A percentile compares a stretch with the other conserved stretches of the same genome.
Conservation (phyloP, 1,284 basidiomycete species). For the Trichosporon inkin region DNA sequence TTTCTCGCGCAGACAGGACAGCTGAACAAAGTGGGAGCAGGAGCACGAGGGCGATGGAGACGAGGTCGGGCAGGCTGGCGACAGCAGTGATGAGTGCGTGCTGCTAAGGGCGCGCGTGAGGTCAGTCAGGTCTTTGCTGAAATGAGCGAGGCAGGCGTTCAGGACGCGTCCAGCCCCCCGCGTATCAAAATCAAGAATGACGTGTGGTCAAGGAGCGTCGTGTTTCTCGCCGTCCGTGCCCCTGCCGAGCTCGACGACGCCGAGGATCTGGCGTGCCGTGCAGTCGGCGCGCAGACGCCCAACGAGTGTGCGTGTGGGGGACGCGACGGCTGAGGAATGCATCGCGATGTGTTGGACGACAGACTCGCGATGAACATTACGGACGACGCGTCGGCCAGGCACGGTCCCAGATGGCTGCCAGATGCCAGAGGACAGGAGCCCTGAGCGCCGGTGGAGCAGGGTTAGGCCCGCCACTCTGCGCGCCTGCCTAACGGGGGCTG, state of each 20-base stretch:
- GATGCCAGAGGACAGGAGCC: not conserved
- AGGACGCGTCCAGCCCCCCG: slow-evolving; percentile 4
- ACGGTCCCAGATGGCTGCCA: slow-evolving; percentile 2
- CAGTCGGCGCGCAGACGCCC: no score
- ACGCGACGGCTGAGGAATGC: no score
- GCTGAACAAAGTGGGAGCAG: not conserved
- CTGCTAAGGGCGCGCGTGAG: not conserved
- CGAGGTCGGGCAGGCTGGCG: not conserved
- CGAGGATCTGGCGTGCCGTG: no score
- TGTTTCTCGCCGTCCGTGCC: not conserved
- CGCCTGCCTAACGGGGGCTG: no score
- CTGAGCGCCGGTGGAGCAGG: not conserved
- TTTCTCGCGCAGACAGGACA: not conserved
- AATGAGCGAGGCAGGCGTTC: slow-evolving; percentile 5
- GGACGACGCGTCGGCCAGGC: not conserved
- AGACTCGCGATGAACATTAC: not conserved
- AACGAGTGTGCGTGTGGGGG: no score
- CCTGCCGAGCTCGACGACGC: not conserved
- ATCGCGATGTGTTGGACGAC: no score
- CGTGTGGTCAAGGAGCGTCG: not conserved
- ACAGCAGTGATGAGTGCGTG: no score
- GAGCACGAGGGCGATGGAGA: not conserved
- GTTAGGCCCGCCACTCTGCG: not conserved
- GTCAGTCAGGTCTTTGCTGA: not conserved
- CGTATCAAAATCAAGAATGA: slow-evolving; percentile 13